These are phyloP conservation scores for Oryza meridionalis DNA, from an alignment of 176 grass and related monocot species.

Conservation along the genomic window DNA sequence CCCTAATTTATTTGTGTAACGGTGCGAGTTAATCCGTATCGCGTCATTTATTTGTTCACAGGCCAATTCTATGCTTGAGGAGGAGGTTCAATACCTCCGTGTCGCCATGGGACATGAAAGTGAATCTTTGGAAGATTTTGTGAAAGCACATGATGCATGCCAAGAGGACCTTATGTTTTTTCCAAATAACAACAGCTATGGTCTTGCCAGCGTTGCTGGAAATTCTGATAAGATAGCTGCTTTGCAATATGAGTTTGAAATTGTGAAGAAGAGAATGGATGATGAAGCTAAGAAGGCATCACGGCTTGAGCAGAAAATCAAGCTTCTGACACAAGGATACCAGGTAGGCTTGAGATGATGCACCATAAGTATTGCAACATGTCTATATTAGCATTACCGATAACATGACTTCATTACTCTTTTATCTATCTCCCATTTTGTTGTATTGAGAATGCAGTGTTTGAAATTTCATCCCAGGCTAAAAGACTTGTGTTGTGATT, in stretches of 20 bases:
- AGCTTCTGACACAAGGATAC: constrained; percentile 90
- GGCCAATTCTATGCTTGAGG: constrained; percentile 78
- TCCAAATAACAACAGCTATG: constrained; percentile 67
- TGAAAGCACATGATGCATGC: constrained; percentile 86
- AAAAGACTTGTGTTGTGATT: not conserved
- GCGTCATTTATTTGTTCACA: constrained; percentile 36
- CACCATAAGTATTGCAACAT: not conserved
- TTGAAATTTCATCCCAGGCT: not conserved
- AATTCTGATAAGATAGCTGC: constrained; percentile 78
- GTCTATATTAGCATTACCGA: constrained; percentile 24
- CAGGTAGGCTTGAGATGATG: constrained; percentile 57
- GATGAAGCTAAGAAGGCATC: constrained; percentile 90
- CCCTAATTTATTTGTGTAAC: not conserved
- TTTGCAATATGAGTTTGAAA: constrained; percentile 90
- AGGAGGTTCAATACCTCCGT: constrained; percentile 71
- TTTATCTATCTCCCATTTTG: not conserved
- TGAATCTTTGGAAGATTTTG: constrained; percentile 85
- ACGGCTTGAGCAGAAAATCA: constrained; percentile 93
- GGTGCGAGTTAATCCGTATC: constrained; percentile 25
- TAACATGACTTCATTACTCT: not conserved
- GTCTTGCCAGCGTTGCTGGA: constrained; percentile 78
- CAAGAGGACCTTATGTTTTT: constrained; percentile 97
- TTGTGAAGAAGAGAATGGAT: constrained; percentile 86
- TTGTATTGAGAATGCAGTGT: constrained; percentile 14
- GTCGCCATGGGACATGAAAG: constrained; percentile 82